phyloP scores from a whole-genome alignment of 164 flowering plant species.

The Stephania japonica region DNA sequence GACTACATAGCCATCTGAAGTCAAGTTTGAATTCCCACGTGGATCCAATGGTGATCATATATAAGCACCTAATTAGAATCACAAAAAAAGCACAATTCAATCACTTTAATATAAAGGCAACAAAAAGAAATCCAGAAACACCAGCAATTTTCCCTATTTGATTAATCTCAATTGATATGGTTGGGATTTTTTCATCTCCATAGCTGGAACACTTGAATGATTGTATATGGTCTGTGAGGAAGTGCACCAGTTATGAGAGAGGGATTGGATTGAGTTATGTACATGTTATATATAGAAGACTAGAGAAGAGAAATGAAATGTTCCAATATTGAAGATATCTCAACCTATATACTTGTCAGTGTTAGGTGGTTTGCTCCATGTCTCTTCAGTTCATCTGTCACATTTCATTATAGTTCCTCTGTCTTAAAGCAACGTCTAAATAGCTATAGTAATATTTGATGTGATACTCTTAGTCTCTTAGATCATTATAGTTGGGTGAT shows the following conservation, averaged over 20 bases:
- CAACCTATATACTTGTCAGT: conserved; percentile 38
- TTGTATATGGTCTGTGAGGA: background rate
- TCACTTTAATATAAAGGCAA: conserved; percentile 4
- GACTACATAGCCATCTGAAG: conserved; percentile 51
- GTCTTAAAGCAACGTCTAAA: conserved; percentile 49
- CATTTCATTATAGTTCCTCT: conserved; percentile 22
- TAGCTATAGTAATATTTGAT: conserved; percentile 1
- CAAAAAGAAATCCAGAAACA: conserved; percentile 18
- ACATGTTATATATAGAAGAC: conserved; percentile 10
- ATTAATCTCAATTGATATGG: conserved; percentile 23
- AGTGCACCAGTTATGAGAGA: background rate
- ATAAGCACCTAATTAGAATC: conserved; percentile 33
- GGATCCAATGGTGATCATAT: conserved; percentile 52
- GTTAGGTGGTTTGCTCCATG: conserved; percentile 20
- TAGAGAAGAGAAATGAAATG: conserved; percentile 5
- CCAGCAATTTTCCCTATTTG: background rate
- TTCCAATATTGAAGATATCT: conserved; percentile 20
- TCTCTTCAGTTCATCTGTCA: background rate
- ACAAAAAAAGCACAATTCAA: conserved; percentile 2
- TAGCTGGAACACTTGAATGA: background rate
- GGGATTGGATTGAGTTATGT: conserved; percentile 1
- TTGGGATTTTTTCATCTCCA: background rate
- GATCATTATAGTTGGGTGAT: no score
- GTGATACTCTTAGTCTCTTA: no score
- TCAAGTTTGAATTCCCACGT: conserved; percentile 51